These are phyloP conservation scores for Boletus speciosus DNA, from an alignment of 768 basidiomycete species.

Conservation along the genomic window DNA sequence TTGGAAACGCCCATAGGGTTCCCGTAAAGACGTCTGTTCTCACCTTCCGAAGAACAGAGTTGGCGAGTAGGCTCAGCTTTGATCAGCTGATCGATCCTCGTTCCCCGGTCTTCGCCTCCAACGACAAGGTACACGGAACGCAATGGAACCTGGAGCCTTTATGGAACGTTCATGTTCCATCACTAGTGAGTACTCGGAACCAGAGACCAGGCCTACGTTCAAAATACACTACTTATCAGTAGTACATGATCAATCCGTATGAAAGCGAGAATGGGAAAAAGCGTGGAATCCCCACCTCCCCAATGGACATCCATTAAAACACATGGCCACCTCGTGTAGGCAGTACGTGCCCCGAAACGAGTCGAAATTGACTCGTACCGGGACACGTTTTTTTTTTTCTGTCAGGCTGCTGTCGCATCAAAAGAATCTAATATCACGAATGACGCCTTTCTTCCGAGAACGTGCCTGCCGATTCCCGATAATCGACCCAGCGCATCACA, in stretches of 20 bases:
- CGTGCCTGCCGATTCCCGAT: constrained; percentile 34
- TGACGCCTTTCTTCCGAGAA: constrained; percentile 4
- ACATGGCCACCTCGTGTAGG: constrained; percentile 1
- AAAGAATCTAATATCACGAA: neutral
- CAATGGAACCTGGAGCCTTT: neutral
- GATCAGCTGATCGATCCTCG: neutral
- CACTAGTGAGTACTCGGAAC: neutral
- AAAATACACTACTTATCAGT: neutral
- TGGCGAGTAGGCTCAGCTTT: neutral
- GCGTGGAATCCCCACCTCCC: neutral
- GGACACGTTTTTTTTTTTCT: neutral
- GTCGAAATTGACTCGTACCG: neutral
- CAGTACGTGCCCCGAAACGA: neutral
- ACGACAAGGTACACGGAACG: neutral
- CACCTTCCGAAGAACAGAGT: neutral
- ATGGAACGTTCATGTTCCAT: neutral
- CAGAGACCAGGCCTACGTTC: neutral
- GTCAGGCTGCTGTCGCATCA: neutral
- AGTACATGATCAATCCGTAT: neutral
- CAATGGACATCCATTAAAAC: neutral
- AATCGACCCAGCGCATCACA: constrained; percentile 35
- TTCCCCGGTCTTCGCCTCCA: neutral
- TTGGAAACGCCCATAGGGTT: neutral
- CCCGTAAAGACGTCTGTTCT: neutral
- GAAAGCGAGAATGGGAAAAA: neutral